Percentiles rank a stretch among this genome's conserved stretches.
Evolutionary conservation across 2,329 filamentous ascomycete genomes (phyloP).

Genomic region (Mycosphaerella sp.): DNA sequence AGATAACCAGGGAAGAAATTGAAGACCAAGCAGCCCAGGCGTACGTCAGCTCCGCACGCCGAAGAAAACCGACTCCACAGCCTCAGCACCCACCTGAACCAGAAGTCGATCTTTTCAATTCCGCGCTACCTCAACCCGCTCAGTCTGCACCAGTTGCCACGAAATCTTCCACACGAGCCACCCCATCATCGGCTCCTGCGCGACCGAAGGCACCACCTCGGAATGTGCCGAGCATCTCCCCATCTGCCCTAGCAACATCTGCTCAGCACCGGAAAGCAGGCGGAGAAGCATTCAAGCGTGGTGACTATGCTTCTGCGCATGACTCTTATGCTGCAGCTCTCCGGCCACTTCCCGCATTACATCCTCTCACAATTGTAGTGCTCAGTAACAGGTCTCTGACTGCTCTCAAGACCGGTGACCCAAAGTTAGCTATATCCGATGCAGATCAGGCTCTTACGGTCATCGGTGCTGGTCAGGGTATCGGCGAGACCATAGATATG

Average conservation of each 20-base stretch:
- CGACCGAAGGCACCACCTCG: constrained; percentile 48
- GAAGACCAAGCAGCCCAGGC: constrained; percentile 77
- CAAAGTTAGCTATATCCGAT: constrained; percentile 78
- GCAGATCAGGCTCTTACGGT: constrained; percentile 72
- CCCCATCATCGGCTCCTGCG: constrained; percentile 37
- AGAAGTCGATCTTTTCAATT: constrained; percentile 34
- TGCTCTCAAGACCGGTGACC: constrained; percentile 82
- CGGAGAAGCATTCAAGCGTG: constrained; percentile 85
- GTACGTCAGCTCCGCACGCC: constrained; percentile 79
- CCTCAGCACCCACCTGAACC: constrained; percentile 27
- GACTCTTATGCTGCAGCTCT: constrained; percentile 74
- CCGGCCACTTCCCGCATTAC: constrained; percentile 62
- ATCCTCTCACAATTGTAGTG: constrained; percentile 82
- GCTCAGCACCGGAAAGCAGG: constrained; percentile 73
- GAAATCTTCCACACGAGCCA: constrained; percentile 23
- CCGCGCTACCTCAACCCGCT: constrained; percentile 15
- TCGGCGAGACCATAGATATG: constrained; percentile 71
- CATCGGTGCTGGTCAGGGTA: constrained; percentile 72
- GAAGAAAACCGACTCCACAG: constrained; percentile 59
- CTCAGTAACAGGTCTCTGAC: constrained; percentile 88
- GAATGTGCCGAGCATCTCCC: constrained; percentile 60
- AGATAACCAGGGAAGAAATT: constrained; percentile 63
- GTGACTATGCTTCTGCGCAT: constrained; percentile 84
- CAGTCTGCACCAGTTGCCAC: neutral
- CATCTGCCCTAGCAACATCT: constrained; percentile 65